Evolutionary conservation across 148 eudicot genomes (phyloP).

Genomic region (Rhododendron williamsianum): DNA sequence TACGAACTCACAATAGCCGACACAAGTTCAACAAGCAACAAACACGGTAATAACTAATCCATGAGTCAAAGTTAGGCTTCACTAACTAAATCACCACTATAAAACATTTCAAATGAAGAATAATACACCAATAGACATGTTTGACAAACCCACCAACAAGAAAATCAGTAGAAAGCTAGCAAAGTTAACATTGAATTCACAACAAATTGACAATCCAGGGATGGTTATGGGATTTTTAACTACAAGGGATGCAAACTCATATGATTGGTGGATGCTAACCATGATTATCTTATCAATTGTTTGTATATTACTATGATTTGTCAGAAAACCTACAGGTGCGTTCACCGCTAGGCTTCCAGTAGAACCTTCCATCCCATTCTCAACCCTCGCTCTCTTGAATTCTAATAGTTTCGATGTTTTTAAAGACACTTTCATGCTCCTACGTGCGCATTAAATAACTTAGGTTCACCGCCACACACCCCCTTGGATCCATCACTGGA

Average conservation of each 20-base stretch:
- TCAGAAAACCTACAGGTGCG: background rate
- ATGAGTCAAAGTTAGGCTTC: background rate
- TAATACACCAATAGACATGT: background rate
- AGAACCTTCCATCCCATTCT: no score
- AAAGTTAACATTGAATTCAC: background rate
- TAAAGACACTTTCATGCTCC: background rate
- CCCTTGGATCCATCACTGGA: background rate
- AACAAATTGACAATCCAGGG: background rate
- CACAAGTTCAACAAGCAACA: background rate
- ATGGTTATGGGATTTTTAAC: background rate
- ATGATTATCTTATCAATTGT: background rate
- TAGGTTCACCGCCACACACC: background rate
- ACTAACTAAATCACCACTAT: background rate
- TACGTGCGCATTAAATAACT: background rate
- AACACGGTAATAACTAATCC: background rate
- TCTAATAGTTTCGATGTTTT: no score
- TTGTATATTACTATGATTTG: background rate
- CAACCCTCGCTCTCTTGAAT: background rate
- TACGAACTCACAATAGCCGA: background rate
- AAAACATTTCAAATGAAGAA: background rate
- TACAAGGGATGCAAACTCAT: background rate
- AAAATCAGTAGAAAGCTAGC: background rate
- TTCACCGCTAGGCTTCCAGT: background rate
- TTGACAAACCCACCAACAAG: background rate
- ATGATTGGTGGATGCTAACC: background rate